Base-by-base conservation (phyloP, 2,329 filamentous ascomycete species). In the Xylaria sp. region DNA sequence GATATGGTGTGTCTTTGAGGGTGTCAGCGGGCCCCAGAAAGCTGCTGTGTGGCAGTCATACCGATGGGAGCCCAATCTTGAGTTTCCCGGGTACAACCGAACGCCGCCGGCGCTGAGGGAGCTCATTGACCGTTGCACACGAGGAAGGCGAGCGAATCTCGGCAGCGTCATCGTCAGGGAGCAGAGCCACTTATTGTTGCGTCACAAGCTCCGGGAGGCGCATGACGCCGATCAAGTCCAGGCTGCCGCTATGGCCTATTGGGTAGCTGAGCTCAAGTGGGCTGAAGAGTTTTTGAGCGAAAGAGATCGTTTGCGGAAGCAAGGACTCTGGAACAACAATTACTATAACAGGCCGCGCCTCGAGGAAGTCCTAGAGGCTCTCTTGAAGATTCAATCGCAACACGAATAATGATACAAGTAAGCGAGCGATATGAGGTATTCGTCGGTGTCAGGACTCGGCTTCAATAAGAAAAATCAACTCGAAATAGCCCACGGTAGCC, bases 1-100 rank as follows among this genome's bases (percentile, higher is more conserved):
- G 25, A 75, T 88, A 47, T 88, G 85, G 85, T 87, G 85, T 69
- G 80, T 87, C 15, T 87, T 87, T 58, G 85, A 88, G 70, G 84
- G 83, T 19, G 81, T 82, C 68, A 83, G 83, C 60, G 84, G 84
- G 2, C 85, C 85, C 1, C 83, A 87, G 67, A 78, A 79, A 62
- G 80, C 81, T 2, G 81, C 83, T 3, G 78, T 85, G 11, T 87
- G 85, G 85, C 79, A 85, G 64, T 87, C 85, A 46, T 87, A 87
- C 70, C 76, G 75, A 15, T 81, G 80, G 73, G 85, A 87, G 69
- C 81, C 85, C 2, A 75, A 80, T 15, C 74, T 84, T 11, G 83
- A 85, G 70, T 88, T 87, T 57, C 85, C 85, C 0, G 74, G 76
- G 8, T 87, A 82, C 69, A 68, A 68, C 13, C 73, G 72, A 29